Conservation (phyloP, 768 basidiomycete genomes). For the Amanita muscaria region DNA sequence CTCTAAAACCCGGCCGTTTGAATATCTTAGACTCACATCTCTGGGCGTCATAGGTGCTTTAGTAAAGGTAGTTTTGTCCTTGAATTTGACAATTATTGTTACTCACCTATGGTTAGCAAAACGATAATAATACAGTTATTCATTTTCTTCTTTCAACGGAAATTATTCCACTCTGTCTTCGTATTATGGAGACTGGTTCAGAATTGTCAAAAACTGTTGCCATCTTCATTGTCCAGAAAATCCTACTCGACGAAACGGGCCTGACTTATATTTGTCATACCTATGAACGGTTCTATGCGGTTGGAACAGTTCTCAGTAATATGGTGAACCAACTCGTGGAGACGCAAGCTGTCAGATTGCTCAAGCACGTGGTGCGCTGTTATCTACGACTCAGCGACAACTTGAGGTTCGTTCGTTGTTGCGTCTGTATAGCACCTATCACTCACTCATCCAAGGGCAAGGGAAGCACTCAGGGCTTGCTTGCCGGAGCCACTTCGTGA, state of each 20-base stretch:
- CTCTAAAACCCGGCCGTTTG: conserved; percentile 98
- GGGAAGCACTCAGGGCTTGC: conserved; percentile 92
- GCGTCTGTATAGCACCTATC: conserved; percentile 3
- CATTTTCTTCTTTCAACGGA: conserved; percentile 98
- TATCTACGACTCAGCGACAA: conserved; percentile 96
- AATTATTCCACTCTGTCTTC: conserved; percentile 97
- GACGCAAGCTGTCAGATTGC: conserved; percentile 89
- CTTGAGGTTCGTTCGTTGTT: conserved; percentile 52
- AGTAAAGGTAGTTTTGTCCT: conserved; percentile 64
- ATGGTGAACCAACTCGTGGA: conserved; percentile 99
- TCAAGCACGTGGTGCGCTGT: conserved; percentile 98
- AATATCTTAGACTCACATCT: conserved; percentile 97
- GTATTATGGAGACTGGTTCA: conserved; percentile 99
- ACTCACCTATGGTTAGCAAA: too few relatives aligned
- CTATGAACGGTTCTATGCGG: conserved; percentile 99
- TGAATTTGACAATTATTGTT: too few relatives aligned
- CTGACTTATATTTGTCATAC: conserved; percentile 99
- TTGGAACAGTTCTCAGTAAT: conserved; percentile 95
- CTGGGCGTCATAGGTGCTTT: conserved; percentile 99
- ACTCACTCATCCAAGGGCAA: conserved; percentile 48
- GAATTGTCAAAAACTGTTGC: conserved; percentile 98
- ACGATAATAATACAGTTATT: conserved; percentile 98
- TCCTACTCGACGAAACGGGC: conserved; percentile 93
- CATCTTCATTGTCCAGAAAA: conserved; percentile 99
- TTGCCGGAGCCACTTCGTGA: conserved; percentile 93